Conservation (phyloP, 768 basidiomycete species). For the Kwoniella shandongensis region DNA sequence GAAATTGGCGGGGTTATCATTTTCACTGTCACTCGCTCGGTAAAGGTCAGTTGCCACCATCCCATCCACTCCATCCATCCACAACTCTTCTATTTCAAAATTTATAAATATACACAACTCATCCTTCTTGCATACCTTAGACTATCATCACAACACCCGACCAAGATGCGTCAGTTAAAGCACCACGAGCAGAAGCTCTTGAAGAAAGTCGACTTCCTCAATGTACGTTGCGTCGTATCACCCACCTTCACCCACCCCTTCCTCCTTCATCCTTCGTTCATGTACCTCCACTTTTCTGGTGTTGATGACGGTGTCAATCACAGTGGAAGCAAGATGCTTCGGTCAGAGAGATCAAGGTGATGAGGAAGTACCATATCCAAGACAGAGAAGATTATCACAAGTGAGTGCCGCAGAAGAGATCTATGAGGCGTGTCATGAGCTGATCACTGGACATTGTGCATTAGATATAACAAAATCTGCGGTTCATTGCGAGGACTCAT, state of each 20-base stretch:
- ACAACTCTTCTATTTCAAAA: too few species aligned
- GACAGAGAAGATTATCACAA: slow-evolving; percentile 92
- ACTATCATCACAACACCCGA: neutral
- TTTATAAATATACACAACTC: too few species aligned
- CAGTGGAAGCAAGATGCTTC: slow-evolving; percentile 97
- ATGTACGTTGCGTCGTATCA: slow-evolving; percentile 59
- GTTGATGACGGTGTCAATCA: neutral
- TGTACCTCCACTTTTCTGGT: slow-evolving; percentile 3
- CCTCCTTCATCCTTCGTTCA: slow-evolving; percentile 10
- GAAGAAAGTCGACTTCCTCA: slow-evolving; percentile 95
- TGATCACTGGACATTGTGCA: neutral
- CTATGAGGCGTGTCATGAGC: too few species aligned
- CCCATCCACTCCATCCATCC: neutral
- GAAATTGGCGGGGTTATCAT: slow-evolving; percentile 13
- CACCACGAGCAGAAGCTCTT: slow-evolving; percentile 92
- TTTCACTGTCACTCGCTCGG: too few species aligned
- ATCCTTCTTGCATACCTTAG: neutral
- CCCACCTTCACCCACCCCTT: slow-evolving; percentile 19
- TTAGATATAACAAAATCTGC: slow-evolving; percentile 90
- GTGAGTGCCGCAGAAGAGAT: slow-evolving; percentile 56
- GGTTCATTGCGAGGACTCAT: slow-evolving; percentile 81
- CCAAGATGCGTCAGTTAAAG: slow-evolving; percentile 80
- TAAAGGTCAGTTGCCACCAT: neutral
- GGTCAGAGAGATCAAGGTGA: slow-evolving; percentile 84
- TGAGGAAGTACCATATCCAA: slow-evolving; percentile 94